Evolutionary conservation across 2,329 filamentous ascomycete species (phyloP).

Genomic region (Magnaporthiopsis incrustans): DNA sequence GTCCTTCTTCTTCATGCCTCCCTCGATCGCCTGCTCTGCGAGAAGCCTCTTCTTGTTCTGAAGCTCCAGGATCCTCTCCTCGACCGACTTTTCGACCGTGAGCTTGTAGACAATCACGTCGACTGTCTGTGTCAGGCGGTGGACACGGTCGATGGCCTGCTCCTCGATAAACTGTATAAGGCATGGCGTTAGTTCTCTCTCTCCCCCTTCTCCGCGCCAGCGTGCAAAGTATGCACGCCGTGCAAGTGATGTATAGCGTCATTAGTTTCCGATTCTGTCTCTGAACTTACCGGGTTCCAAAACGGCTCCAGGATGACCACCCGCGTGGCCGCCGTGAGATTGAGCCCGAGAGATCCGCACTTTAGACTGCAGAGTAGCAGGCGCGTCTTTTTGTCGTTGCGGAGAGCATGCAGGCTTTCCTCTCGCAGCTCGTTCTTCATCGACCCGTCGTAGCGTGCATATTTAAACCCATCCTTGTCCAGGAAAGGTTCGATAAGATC

Average conservation of each 20-base stretch:
- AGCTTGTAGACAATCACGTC: slow-evolving; percentile 95
- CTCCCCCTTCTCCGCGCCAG: background rate
- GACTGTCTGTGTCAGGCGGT: slow-evolving; percentile 92
- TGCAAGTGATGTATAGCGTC: background rate
- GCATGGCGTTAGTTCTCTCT: background rate
- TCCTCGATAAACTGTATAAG: slow-evolving; percentile 72
- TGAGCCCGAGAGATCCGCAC: slow-evolving; percentile 86
- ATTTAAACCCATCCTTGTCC: slow-evolving; percentile 62
- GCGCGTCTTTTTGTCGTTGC: slow-evolving; percentile 66
- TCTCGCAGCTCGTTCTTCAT: slow-evolving; percentile 94
- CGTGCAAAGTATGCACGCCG: background rate
- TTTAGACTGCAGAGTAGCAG: slow-evolving; percentile 89
- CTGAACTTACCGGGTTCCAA: slow-evolving; percentile 65
- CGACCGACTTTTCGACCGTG: slow-evolving; percentile 77
- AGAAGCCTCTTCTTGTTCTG: slow-evolving; percentile 90
- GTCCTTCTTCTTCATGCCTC: slow-evolving; percentile 52
- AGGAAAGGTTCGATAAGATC: slow-evolving; percentile 93
- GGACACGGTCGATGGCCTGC: slow-evolving; percentile 96
- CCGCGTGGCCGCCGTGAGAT: slow-evolving; percentile 85
- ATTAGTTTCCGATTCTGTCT: background rate
- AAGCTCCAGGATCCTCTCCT: slow-evolving; percentile 88
- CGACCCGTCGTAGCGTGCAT: slow-evolving; percentile 84
- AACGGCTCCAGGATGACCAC: slow-evolving; percentile 96
- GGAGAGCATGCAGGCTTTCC: slow-evolving; percentile 69
- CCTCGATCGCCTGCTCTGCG: slow-evolving; percentile 86